These are phyloP conservation scores for Trichophaea hybrida DNA, from an alignment of 2,329 filamentous ascomycete species.

Conservation along the genomic window DNA sequence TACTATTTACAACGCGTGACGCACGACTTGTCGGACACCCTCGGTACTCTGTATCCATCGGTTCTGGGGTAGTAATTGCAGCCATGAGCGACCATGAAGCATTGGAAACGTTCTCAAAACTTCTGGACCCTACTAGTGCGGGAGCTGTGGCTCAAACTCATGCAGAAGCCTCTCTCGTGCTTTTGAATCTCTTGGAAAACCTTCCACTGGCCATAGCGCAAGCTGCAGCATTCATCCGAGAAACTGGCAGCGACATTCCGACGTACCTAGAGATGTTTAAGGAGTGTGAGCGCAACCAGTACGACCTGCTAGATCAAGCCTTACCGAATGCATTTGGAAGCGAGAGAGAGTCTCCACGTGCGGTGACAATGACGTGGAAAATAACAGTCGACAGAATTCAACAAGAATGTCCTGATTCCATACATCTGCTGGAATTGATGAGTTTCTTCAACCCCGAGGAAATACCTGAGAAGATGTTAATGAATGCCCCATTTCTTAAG, in stretches of 20 bases:
- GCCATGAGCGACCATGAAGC: not conserved
- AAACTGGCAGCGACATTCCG: conserved; percentile 1
- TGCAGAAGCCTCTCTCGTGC: not conserved
- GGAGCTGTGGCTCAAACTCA: not conserved
- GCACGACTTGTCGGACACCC: not conserved
- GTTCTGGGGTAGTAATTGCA: not conserved
- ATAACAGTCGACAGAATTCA: conserved; percentile 11
- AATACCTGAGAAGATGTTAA: conserved; percentile 6
- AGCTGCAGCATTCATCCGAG: conserved; percentile 8
- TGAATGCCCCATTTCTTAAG: not conserved
- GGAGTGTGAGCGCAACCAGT: not conserved
- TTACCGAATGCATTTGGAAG: not conserved
- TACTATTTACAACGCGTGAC: conserved; percentile 11
- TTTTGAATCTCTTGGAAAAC: conserved; percentile 5
- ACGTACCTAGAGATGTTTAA: conserved; percentile 8
- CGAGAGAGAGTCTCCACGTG: conserved; percentile 3
- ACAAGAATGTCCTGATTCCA: not conserved
- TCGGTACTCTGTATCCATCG: not conserved
- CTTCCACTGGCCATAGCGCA: conserved; percentile 12
- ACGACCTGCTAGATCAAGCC: not conserved
- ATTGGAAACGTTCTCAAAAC: not conserved
- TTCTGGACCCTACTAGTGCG: not conserved
- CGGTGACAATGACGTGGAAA: conserved; percentile 9
- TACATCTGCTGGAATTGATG: conserved; percentile 7
- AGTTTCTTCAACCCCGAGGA: conserved; percentile 7